These are phyloP conservation scores for Pseudonectria foliicola DNA, from an alignment of 2,329 filamentous ascomycete genomes.

Conservation along the genomic window DNA sequence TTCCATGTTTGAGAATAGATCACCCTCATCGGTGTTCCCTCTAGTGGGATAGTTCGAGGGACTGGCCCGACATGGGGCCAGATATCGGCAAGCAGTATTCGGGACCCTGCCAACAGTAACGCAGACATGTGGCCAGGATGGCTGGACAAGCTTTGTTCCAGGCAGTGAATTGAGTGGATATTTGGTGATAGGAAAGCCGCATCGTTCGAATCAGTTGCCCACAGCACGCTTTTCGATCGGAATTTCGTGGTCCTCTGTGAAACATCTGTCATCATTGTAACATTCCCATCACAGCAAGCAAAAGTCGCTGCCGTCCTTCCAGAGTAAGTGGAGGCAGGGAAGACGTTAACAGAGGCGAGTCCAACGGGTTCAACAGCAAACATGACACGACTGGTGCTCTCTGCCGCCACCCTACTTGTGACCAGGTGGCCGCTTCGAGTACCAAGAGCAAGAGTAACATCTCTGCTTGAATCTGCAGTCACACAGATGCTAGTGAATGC, in stretches of 20 bases:
- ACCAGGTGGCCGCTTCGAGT: slow-evolving; percentile 47
- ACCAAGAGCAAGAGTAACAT: slow-evolving; percentile 34
- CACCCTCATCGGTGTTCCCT: slow-evolving; percentile 43
- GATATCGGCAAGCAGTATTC: slow-evolving; percentile 47
- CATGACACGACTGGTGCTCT: slow-evolving; percentile 14
- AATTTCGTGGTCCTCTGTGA: slow-evolving; percentile 25
- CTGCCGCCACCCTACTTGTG: slow-evolving; percentile 25
- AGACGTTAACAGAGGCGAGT: slow-evolving; percentile 29
- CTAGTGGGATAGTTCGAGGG: slow-evolving; percentile 40
- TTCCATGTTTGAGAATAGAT: slow-evolving; percentile 48
- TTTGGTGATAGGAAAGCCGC: slow-evolving; percentile 37
- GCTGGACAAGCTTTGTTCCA: slow-evolving; percentile 34
- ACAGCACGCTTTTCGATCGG: slow-evolving; percentile 38
- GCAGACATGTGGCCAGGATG: slow-evolving; percentile 34
- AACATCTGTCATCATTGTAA: slow-evolving; percentile 36
- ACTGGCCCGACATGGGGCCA: slow-evolving; percentile 38
- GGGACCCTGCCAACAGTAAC: slow-evolving; percentile 42
- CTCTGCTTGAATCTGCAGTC: slow-evolving; percentile 20
- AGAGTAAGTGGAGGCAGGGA: slow-evolving; percentile 19
- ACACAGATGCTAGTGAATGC: slow-evolving; percentile 40
- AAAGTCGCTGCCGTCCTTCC: slow-evolving; percentile 28
- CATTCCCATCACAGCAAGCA: slow-evolving; percentile 40
- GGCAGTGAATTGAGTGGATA: slow-evolving; percentile 40
- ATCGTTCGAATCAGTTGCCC: slow-evolving; percentile 44
- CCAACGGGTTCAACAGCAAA: slow-evolving; percentile 29